Evolutionary conservation across 768 basidiomycete species (phyloP), one percentile per base, ranked within the genome.

Genomic region (Lentinula edodes): DNA sequence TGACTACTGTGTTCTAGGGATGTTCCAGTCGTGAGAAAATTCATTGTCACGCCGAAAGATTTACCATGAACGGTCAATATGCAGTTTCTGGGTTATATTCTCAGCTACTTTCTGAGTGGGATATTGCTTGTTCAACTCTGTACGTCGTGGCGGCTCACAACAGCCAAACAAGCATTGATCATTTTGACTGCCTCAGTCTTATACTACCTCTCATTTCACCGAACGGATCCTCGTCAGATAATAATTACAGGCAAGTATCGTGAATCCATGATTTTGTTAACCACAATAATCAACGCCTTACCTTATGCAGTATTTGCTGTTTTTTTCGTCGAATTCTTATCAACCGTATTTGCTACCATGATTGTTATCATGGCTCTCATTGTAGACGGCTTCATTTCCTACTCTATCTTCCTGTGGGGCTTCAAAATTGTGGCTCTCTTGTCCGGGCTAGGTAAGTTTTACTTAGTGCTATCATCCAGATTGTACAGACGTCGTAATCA

Each of bases 331-430:
- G 66, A 68, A 48, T 57, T 53, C 12, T 16, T 68, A n/a, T 63
- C 68, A 42, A 67, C 67, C 6, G 65, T 65, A 3, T 60, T 70
- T 32, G 63, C 65, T 12, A 66, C 69, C 5, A 55, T 69, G 38
- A 60, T 61, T 13, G 67, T 66, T 32, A 70, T 68, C 66, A 62
- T 45, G 36, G 57, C 62, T 48, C 52, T 71, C 42, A 64, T 52
- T 46, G 57, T 20, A 57, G 62, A 15, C 65, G 71, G 72, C 62
- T 67, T 13, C 23, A 50, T 51, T 20, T 58, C 55, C 38, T 66
- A 70, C 56, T 52, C 67, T 20, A 59, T 50, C 9, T 48, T 62
- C 0, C 62, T 70, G n/a, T 64, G 64, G 63, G 48, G 63, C 6
- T 65, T 65, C 32, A 52, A 62, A 23, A 55, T 59, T 35, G 60